A percentile compares a stretch with the other conserved stretches of the same genome.
Evolutionary conservation across 1,284 basidiomycete genomes (phyloP).

Genomic region (Puccinia novopanici): DNA sequence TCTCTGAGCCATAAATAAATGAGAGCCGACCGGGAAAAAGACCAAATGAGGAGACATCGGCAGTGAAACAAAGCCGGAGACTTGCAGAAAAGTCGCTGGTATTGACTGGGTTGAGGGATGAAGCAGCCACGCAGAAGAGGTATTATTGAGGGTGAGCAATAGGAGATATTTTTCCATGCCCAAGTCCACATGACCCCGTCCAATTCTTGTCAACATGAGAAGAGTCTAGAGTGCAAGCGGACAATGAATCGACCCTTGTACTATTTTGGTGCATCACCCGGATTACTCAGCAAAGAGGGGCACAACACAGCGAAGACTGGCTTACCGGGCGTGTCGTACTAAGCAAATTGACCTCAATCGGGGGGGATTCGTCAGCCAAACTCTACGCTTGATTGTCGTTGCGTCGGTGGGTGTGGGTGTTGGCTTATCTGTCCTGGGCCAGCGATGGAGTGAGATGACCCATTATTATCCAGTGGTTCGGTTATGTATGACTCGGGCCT

Average conservation of each 20-base stretch:
- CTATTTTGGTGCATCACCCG: conserved; percentile 7
- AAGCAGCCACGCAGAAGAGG: neutral
- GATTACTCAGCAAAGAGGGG: conserved; percentile 4
- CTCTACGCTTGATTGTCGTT: too few species aligned
- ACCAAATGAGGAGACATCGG: neutral
- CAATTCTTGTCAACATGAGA: neutral
- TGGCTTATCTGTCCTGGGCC: too few species aligned
- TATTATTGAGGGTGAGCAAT: neutral
- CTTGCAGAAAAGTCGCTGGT: neutral
- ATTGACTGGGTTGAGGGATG: neutral
- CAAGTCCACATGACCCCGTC: neutral
- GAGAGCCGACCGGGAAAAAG: conserved; percentile 26
- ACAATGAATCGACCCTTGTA: conserved; percentile 15
- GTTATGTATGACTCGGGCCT: neutral
- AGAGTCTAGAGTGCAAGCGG: neutral
- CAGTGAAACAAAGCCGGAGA: neutral
- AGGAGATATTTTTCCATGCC: neutral
- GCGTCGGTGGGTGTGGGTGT: too few species aligned
- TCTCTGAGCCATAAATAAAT: conserved; percentile 8
- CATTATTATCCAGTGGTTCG: neutral
- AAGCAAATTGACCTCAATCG: neutral
- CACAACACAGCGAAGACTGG: neutral
- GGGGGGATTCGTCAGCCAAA: too few species aligned
- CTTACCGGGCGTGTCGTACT: neutral
- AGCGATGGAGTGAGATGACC: too few species aligned